Evolutionary conservation across 2,329 filamentous ascomycete genomes (phyloP), one percentile per base, ranked within the genome.

Genomic region (Xylogone sp.): DNA sequence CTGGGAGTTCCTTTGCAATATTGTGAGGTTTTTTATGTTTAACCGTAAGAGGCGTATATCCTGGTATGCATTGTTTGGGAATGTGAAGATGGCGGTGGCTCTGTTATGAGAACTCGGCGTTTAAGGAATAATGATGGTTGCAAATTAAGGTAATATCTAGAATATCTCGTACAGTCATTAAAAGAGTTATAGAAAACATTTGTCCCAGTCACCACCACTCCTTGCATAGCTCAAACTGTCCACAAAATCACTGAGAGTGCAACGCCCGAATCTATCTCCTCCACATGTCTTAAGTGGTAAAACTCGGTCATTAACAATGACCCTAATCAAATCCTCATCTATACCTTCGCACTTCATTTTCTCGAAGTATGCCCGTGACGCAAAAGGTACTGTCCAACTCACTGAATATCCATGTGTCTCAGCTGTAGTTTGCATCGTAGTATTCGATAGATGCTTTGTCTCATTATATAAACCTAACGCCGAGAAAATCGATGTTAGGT

Each of bases 251-350:
- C 74, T 72, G 54, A 95, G 65, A 55, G 65, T 78, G 67, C 92
- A 97, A 24, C 87, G 76, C 2, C 91, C 91, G 48, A 85, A 68
- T 46, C 68, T 62, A 68, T 96, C 90, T 3, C 77, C 84, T 10
- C 75, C 77, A 68, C 92, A 97, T 46, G 78, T 83, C 58, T 80
- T 72, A 13, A 96, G 69, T 10, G 84, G 82, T 53, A 92, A 75
- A 2, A 96, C 89, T 21, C 89, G 79, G 63, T 95, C 90, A 69
- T 97, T 96, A 31, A 97, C 74, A 53, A 97, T 70, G 3, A 95
- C 76, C 34, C 92, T 79, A 10, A 97, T 88, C 48, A 87, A 74
- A 67, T 94, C 87, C 63, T 90, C 82, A 1, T 69, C 57, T n/a
- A 70, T 67, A 12, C 59, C 59, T 2, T 65, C 65, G 67, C 92